phyloP scores from a whole-genome alignment of 2,329 filamentous ascomycete species.

The Penicillium sp. region DNA sequence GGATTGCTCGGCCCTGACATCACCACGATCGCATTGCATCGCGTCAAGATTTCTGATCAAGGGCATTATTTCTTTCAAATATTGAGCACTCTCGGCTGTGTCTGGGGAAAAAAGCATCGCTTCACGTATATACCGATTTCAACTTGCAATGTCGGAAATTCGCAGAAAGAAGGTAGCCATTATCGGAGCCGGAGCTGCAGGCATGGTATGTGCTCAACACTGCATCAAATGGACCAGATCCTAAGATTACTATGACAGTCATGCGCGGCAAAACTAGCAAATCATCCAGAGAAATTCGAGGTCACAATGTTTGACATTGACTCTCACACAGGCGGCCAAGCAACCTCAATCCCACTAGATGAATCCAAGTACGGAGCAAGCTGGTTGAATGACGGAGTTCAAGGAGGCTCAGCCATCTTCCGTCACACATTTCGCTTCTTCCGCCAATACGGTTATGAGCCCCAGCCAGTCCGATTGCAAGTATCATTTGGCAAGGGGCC shows the following conservation, averaged over 20 bases:
- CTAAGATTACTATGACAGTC: slow-evolving; percentile 41
- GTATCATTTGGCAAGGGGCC: slow-evolving; percentile 60
- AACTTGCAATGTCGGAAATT: neutral
- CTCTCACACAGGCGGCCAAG: slow-evolving; percentile 61
- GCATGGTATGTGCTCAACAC: slow-evolving; percentile 50
- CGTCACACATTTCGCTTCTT: slow-evolving; percentile 65
- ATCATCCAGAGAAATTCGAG: slow-evolving; percentile 65
- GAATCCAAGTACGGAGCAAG: slow-evolving; percentile 57
- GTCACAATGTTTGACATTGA: slow-evolving; percentile 63
- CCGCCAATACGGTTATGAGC: slow-evolving; percentile 55
- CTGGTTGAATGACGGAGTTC: slow-evolving; percentile 64
- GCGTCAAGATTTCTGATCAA: slow-evolving; percentile 2
- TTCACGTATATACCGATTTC: neutral
- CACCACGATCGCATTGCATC: slow-evolving; percentile 16
- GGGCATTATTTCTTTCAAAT: too few species aligned
- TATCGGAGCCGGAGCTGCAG: slow-evolving; percentile 63
- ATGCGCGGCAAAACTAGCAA: slow-evolving; percentile 65
- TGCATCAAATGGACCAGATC: neutral
- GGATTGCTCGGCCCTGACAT: slow-evolving; percentile 17
- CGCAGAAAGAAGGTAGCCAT: slow-evolving; percentile 55
- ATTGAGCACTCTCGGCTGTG: neutral
- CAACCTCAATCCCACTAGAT: slow-evolving; percentile 59
- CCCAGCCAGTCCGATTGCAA: slow-evolving; percentile 59
- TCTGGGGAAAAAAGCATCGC: neutral
- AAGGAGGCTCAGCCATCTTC: slow-evolving; percentile 62